A percentile compares a stretch with the other conserved stretches of the same genome.
Conservation (phyloP, 2,329 filamentous ascomycete genomes). For the Blastomyces emzantsi region DNA sequence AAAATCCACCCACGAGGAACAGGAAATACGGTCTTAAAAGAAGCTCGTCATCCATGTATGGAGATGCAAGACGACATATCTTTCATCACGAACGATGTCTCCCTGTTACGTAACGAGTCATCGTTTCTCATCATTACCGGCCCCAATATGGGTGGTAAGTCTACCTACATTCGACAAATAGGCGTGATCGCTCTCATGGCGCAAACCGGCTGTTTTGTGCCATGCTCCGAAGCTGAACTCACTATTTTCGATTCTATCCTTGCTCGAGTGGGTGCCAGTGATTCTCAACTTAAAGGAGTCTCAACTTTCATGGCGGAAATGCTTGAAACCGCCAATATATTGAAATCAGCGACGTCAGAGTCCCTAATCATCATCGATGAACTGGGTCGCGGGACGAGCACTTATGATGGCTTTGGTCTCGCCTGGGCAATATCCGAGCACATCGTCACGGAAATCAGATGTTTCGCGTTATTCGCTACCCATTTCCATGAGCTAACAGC, state of each 20-base stretch:
- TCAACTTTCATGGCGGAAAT: slow-evolving; percentile 99
- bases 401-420: slow-evolving; percentile 97
- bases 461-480: slow-evolving; percentile 90
- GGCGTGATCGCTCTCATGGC: slow-evolving; percentile 97
- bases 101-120: slow-evolving; percentile 64
- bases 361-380: slow-evolving; percentile 98
- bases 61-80: slow-evolving; percentile 98
- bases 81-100: slow-evolving; percentile 97
- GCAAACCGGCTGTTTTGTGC: slow-evolving; percentile 93
- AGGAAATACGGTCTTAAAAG: slow-evolving; percentile 80
- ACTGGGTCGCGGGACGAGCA: slow-evolving; percentile 89
- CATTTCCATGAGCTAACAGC: slow-evolving; percentile 98
- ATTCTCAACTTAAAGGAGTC: slow-evolving; percentile 94
- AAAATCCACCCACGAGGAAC: slow-evolving; percentile 82
- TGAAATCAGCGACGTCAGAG: slow-evolving; percentile 91
- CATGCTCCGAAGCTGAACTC: slow-evolving; percentile 79
- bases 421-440: slow-evolving; percentile 99
- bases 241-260: slow-evolving; percentile 97
- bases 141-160: slow-evolving; percentile 99
- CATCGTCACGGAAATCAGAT: slow-evolving; percentile 89
- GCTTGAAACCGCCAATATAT: slow-evolving; percentile 96
- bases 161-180: slow-evolving; percentile 94
- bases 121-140: slow-evolving; percentile 96
- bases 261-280: slow-evolving; percentile 87
- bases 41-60: slow-evolving; percentile 93